These are phyloP conservation scores for Hymenoscyphus fructigenus DNA, from an alignment of 2,329 filamentous ascomycete genomes.

Conservation along the genomic window DNA sequence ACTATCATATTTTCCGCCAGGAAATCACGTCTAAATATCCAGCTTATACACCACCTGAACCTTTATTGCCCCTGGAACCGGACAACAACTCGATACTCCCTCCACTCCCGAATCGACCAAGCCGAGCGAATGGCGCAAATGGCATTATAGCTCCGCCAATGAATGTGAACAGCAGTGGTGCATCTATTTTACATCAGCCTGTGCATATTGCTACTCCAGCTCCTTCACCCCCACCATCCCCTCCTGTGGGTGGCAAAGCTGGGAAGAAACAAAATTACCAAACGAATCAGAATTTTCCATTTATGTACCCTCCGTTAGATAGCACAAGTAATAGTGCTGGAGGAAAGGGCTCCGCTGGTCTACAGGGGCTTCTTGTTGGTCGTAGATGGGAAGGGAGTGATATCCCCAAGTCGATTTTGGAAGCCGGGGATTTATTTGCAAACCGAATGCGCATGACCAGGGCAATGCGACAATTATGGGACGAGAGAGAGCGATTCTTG, in stretches of 20 bases:
- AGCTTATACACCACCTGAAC: constrained; percentile 86
- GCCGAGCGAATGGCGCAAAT: constrained; percentile 57
- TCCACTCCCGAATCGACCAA: constrained; percentile 73
- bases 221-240: constrained; percentile 91
- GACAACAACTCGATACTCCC: constrained; percentile 91
- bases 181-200: constrained; percentile 89
- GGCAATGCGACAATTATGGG: constrained; percentile 90
- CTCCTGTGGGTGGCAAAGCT: constrained; percentile 80
- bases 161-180: constrained; percentile 55
- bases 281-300: constrained; percentile 97
- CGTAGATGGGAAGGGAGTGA: constrained; percentile 92
- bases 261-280: constrained; percentile 99
- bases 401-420: constrained; percentile 89
- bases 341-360: constrained; percentile 78
- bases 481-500: constrained; percentile 87
- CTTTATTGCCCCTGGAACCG: constrained; percentile 79
- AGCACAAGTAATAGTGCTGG: constrained; percentile 85
- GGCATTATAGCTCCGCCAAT: constrained; percentile 59
- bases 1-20: constrained; percentile 94
- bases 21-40: constrained; percentile 98
- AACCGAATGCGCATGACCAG: constrained; percentile 87
- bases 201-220: constrained; percentile 99
- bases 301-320: constrained; percentile 93
- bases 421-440: constrained; percentile 90
- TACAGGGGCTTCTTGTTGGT: constrained; percentile 78